These are phyloP conservation scores for Volvox reticuliferus DNA, from an alignment of 139 green algal species.

Conservation along the genomic window DNA sequence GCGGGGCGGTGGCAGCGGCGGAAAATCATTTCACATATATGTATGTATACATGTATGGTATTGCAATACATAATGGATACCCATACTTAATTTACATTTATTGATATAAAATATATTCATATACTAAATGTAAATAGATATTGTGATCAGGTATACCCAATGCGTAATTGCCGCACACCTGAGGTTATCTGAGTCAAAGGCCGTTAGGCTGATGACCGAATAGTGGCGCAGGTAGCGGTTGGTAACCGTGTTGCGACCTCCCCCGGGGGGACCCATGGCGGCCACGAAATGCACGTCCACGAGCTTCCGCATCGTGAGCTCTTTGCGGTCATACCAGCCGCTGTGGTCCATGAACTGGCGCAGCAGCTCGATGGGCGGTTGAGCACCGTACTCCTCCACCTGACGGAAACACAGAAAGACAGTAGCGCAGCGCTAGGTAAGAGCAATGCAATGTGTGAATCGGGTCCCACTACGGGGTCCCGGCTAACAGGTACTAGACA, in stretches of 20 bases:
- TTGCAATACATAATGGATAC: too few species aligned
- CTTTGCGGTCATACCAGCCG: constrained; percentile 80
- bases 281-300: constrained; percentile 77
- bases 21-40: too few species aligned
- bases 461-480: too few species aligned
- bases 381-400: constrained; percentile 76
- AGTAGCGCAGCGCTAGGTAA: too few species aligned
- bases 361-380: constrained; percentile 86
- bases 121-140: too few species aligned
- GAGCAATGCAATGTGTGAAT: too few species aligned
- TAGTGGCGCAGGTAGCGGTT: constrained; percentile 80
- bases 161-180: background rate
- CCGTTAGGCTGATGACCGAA: constrained; percentile 70
- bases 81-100: too few species aligned
- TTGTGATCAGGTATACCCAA: too few species aligned
- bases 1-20: too few species aligned
- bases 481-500: too few species aligned
- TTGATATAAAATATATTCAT: too few species aligned
- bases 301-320: constrained; percentile 70
- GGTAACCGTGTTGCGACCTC: constrained; percentile 79
- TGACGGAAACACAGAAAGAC: background rate
- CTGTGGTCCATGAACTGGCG: constrained; percentile 81
- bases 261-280: constrained; percentile 81
- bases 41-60: too few species aligned
- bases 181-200: constrained; percentile 79